Evolutionary conservation across 225 moss, liverwort and hornwort species (phyloP), one percentile per base, ranked within the genome.

Genomic region (Polytrichum commune): DNA sequence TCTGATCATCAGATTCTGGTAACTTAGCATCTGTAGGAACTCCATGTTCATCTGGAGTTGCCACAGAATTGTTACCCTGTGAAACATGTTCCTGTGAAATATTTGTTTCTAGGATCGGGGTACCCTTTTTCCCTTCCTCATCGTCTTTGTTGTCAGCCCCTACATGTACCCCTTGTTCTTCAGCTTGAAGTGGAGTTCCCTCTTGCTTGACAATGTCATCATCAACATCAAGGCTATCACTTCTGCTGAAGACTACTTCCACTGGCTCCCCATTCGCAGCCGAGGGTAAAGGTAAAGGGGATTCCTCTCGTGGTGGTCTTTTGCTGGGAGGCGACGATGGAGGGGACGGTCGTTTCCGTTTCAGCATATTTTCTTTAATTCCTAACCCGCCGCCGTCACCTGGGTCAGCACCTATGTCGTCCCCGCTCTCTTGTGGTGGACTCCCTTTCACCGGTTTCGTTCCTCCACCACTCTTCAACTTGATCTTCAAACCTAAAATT

Each of bases 321-420:
- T 89, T 89, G 74, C 82, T 89, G 22, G 82, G 73, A 57, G 76
- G 86, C 0, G 89, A 86, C 73, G 73, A 82, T 72, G 86, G 89
- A n/a, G 89, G 89, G 20, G 89, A 82, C 63, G 81, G 77, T 61
- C 86, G 79, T 72, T 89, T 89, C 38, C 89, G 86, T 73, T 89
- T 89, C 63, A 84, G 79, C 86, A 86, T 89, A 75, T 80, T 81
- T 28, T 77, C 82, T 70, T 71, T 80, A 62, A 72, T 56, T 61
- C 64, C 82, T 55, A 77, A 70, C 53, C 75, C 71, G 71, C 73
- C 80, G 18, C 73, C 71, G 77, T 75, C 80, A 23, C 67, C 78
- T 35, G 69, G 64, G 19, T 63, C 72, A 24, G 75, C 53, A 53
- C 69, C 81, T 35, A 64, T 72, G 67, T 79, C 77, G 73, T 79